These are phyloP conservation scores for Neurospora sp. DNA, from an alignment of 495 filamentous ascomycete genomes.

Conservation along the genomic window DNA sequence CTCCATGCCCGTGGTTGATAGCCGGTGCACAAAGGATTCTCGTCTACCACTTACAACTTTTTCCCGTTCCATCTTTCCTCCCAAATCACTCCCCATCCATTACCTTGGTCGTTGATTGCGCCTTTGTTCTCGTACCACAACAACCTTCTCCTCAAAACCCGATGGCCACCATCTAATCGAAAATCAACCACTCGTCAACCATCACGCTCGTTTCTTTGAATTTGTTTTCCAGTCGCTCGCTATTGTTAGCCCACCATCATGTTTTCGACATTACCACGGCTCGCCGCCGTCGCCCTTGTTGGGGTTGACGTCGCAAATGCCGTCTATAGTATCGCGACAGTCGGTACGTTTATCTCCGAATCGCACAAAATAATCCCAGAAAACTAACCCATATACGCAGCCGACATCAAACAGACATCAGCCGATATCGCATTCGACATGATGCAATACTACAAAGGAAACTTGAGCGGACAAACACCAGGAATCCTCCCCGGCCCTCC, in stretches of 20 bases:
- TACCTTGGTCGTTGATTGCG: neutral
- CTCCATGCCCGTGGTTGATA: neutral
- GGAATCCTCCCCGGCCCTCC: constrained; percentile 53
- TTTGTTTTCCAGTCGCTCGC: constrained; percentile 9
- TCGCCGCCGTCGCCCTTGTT: constrained; percentile 10
- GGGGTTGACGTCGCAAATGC: constrained; percentile 12
- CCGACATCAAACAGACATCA: constrained; percentile 20
- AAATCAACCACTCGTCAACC: neutral
- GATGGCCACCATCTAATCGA: neutral
- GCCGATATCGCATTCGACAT: constrained; percentile 44
- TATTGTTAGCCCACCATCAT: constrained; percentile 6
- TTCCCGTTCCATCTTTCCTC: neutral
- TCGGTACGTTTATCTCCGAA: constrained; percentile 6
- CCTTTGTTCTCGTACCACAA: neutral
- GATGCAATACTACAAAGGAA: constrained; percentile 55
- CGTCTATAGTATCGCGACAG: constrained; percentile 17
- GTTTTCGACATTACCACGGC: constrained; percentile 9
- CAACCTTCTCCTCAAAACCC: neutral
- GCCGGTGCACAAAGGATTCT: neutral
- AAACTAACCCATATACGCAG: constrained; percentile 5
- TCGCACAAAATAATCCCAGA: neutral
- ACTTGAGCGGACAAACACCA: constrained; percentile 48
- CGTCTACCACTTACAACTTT: neutral
- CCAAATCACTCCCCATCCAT: neutral
- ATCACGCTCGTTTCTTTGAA: constrained; percentile 10